Evolutionary conservation across 306 rosid species (phyloP).

Genomic region (Hippophae tibetana): DNA sequence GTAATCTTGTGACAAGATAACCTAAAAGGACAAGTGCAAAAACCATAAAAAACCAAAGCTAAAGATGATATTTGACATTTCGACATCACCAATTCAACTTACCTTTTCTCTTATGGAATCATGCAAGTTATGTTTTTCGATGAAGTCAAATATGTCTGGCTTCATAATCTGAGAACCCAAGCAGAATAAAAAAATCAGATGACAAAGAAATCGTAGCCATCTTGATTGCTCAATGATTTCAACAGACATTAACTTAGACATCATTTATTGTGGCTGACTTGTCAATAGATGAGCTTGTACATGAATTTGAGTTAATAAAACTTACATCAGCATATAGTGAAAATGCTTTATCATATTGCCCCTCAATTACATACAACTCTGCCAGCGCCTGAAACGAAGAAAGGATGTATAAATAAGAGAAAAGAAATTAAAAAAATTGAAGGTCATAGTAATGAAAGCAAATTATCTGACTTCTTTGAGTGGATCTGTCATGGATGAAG

Average conservation of each 20-base stretch:
- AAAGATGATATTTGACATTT: not conserved
- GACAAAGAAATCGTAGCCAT: conserved; percentile 2
- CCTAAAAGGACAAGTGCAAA: not conserved
- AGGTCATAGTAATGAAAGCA: conserved; percentile 2
- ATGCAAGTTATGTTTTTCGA: conserved; percentile 68
- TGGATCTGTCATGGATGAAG: conserved; percentile 71
- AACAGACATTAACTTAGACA: not conserved
- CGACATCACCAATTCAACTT: conserved; percentile 15
- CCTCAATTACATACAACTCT: conserved; percentile 74
- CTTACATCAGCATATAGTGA: conserved; percentile 93
- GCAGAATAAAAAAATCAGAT: conserved; percentile 6
- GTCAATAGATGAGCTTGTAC: not conserved
- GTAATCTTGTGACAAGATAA: too few species aligned
- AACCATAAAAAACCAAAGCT: not conserved
- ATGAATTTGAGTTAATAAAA: conserved; percentile 22
- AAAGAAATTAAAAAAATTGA: conserved; percentile 13
- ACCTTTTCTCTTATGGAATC: conserved; percentile 83
- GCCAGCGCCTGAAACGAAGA: conserved; percentile 66
- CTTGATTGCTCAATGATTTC: conserved; percentile 9
- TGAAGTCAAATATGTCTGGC: conserved; percentile 87
- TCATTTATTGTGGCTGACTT: conserved; percentile 9
- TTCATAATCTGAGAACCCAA: conserved; percentile 61
- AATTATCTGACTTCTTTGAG: conserved; percentile 67
- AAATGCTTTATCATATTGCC: conserved; percentile 80
- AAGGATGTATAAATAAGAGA: conserved; percentile 10